phyloP scores from a whole-genome alignment of 2,329 filamentous ascomycete genomes.

The Sporothrix sp. region DNA sequence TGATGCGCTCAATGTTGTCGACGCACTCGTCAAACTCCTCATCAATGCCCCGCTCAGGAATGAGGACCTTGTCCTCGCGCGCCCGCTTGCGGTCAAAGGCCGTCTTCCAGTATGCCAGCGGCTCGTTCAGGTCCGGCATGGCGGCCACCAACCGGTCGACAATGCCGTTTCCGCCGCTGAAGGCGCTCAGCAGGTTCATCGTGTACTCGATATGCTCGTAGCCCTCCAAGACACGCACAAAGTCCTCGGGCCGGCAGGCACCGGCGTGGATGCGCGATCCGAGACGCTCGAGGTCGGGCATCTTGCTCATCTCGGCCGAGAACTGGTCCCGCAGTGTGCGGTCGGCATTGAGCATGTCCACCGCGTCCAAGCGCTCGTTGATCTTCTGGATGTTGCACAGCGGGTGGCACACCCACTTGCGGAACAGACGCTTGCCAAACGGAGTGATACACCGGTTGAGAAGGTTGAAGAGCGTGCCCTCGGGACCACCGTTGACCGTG shows the following conservation, averaged over 20 bases:
- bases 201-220: constrained; percentile 98
- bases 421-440: constrained; percentile 91
- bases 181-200: constrained; percentile 65
- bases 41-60: constrained; percentile 80
- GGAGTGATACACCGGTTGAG: constrained; percentile 92
- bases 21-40: constrained; percentile 84
- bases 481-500: constrained; percentile 71
- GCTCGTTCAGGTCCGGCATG: constrained; percentile 74
- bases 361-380: constrained; percentile 87
- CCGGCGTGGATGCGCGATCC: constrained; percentile 92
- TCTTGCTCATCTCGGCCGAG: constrained; percentile 74
- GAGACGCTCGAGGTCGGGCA: constrained; percentile 87
- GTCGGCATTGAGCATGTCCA: constrained; percentile 85
- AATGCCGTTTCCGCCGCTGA: constrained; percentile 68
- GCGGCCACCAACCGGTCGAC: constrained; percentile 72
- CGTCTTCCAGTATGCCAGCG: constrained; percentile 76
- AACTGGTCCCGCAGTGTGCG: constrained; percentile 74
- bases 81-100: constrained; percentile 81
- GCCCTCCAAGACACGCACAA: constrained; percentile 84
- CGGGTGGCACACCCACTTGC: constrained; percentile 95
- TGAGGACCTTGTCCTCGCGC: constrained; percentile 67
- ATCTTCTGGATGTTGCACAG: constrained; percentile 78
- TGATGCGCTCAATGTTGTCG: constrained; percentile 64
- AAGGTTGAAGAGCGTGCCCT: constrained; percentile 82
- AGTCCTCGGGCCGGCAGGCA: constrained; percentile 82